Evolutionary conservation across 2,329 filamentous ascomycete species (phyloP), one percentile per base, ranked within the genome.

Genomic region (Talaromyces sp.): DNA sequence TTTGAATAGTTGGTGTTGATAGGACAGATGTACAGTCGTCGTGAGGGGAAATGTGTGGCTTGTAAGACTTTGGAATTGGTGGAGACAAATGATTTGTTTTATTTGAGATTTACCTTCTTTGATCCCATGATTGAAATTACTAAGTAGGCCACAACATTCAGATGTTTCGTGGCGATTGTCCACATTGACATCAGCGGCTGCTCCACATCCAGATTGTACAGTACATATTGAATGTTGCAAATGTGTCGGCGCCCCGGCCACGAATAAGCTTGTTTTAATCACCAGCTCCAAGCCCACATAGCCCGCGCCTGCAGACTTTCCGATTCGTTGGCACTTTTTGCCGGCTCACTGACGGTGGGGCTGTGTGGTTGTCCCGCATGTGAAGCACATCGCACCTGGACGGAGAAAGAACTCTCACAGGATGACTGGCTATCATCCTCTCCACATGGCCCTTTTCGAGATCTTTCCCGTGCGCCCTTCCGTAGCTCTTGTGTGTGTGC

Each of bases 151-250:
- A 54, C 41, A 37, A 42, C 19, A n/a, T 35, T 7, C 33, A 30
- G 30, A 22, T 11, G 14, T 36, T 27, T 39, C 16, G 47, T 54
- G 47, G 51, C 47, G 33, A 37, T 10, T 10, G 32, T 36, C 14
- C 27, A 14, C 9, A 27, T 29, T 58, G 48, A 56, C 51, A 56
- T 58, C 51, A 52, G 53, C 48, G 56, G 50, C 53, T 56, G 41
- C 19, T 46, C 16, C 43, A 35, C 8, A 20, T 10, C 36, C 19
- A 20, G 30, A 30, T 9, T 11, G 19, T 10, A 30, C 42, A 45
- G 42, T 1, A 19, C 33, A 22, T 8, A 35, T 2, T n/a, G 29
- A 13, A 14, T n/a, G 13, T n/a, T 22, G 14, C 24, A 7, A 30
- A 30, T 45, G 19, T 27, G 24, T 4, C 17, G 10, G 13, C 14